phyloP scores from a whole-genome alignment of 2,329 filamentous ascomycete species.

The Nigrospora sphaerica region DNA sequence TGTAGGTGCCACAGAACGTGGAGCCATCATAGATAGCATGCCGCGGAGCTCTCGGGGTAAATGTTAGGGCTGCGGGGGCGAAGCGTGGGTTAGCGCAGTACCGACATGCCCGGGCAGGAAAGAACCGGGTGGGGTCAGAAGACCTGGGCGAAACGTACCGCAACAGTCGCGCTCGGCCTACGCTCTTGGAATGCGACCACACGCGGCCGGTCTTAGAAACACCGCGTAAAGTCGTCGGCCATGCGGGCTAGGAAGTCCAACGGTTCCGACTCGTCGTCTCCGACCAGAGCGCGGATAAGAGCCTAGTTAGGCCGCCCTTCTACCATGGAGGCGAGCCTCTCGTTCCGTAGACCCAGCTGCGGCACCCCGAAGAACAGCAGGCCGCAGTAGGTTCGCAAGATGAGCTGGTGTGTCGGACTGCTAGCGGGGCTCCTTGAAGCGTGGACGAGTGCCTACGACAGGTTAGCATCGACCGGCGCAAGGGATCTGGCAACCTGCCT shows the following conservation, averaged over 20 bases:
- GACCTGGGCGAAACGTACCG: slow-evolving; percentile 5
- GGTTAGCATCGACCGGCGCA: no score
- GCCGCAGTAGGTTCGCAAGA: slow-evolving; percentile 12
- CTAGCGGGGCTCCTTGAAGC: slow-evolving; percentile 3
- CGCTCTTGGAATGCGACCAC: slow-evolving; percentile 13
- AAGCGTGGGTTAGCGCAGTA: no score
- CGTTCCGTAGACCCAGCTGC: slow-evolving; percentile 15
- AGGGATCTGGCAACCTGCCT: no score
- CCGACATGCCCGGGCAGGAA: no score
- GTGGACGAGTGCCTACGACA: slow-evolving; percentile 9
- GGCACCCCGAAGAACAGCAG: slow-evolving; percentile 23
- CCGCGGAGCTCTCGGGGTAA: no score
- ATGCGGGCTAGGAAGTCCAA: slow-evolving; percentile 12
- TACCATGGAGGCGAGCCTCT: slow-evolving; percentile 11
- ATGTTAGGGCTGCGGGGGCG: no score
- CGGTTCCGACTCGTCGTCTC: slow-evolving; percentile 12
- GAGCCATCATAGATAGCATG: no score
- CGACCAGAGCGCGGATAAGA: slow-evolving; percentile 11
- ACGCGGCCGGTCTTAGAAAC: slow-evolving; percentile 8
- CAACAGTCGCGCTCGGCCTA: slow-evolving; percentile 9
- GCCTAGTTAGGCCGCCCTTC: slow-evolving; percentile 13
- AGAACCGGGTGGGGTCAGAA: not conserved
- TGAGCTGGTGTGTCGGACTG: not conserved
- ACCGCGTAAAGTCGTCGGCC: slow-evolving; percentile 9
- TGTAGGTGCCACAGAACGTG: no score